Evolutionary conservation across 768 basidiomycete genomes (phyloP).

Genomic region (Boletus huronensis): DNA sequence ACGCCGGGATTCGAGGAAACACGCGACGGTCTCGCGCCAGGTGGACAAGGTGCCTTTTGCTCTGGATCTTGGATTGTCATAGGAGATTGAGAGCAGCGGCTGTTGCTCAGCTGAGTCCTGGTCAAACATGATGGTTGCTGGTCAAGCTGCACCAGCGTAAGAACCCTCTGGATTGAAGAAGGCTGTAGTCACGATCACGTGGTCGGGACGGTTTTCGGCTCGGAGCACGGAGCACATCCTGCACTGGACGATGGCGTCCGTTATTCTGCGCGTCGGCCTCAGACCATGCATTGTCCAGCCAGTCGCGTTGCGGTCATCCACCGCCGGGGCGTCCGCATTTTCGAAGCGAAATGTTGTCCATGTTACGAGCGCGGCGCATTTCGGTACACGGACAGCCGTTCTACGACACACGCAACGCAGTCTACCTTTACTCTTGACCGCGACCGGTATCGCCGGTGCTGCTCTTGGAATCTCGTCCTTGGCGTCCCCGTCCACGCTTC

Average conservation of each 20-base stretch:
- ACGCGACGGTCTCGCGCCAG: slow-evolving; percentile 38
- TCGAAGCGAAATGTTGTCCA: slow-evolving; percentile 4
- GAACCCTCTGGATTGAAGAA: not conserved
- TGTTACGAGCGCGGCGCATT: not conserved
- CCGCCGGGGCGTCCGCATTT: not conserved
- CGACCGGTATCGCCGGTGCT: slow-evolving; percentile 37
- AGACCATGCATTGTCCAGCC: slow-evolving; percentile 4
- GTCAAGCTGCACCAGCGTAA: not conserved
- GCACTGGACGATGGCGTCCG: slow-evolving; percentile 9
- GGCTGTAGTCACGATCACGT: slow-evolving; percentile 12
- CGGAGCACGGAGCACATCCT: too few relatives aligned
- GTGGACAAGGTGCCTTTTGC: slow-evolving; percentile 1
- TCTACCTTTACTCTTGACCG: slow-evolving; percentile 22
- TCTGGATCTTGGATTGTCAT: slow-evolving; percentile 15
- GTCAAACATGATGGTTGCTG: slow-evolving; percentile 11
- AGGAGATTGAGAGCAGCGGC: slow-evolving; percentile 40
- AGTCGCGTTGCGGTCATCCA: not conserved
- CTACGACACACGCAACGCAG: slow-evolving; percentile 5
- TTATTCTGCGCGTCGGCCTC: slow-evolving; percentile 20
- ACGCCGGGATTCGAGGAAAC: slow-evolving; percentile 47
- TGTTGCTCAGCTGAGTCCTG: slow-evolving; percentile 45
- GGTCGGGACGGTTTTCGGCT: not conserved
- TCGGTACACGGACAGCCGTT: not conserved
- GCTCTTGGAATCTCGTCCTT: slow-evolving; percentile 45
- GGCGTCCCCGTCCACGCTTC: slow-evolving; percentile 32